Conservation (phyloP, 2,329 filamentous ascomycete species). For the Calonectria hawksworthii region DNA sequence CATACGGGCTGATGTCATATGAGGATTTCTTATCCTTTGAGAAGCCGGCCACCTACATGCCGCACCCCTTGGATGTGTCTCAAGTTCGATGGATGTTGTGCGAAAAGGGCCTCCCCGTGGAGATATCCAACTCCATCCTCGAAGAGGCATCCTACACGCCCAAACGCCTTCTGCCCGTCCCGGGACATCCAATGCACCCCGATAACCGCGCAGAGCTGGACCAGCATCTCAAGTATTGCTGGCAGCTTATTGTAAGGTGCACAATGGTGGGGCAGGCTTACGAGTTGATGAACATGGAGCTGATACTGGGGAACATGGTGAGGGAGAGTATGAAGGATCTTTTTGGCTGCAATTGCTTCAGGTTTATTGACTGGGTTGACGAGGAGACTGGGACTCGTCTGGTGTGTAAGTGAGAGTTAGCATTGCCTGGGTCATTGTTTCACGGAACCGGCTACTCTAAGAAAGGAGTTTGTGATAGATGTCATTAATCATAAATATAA, state of each 20-base stretch:
- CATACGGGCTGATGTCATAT: background rate
- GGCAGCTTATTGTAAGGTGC: constrained; percentile 1
- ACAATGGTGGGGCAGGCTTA: background rate
- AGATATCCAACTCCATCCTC: background rate
- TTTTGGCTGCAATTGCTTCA: constrained; percentile 1
- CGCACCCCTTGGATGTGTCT: background rate
- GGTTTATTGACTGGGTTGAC: background rate
- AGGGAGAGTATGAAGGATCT: background rate
- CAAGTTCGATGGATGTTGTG: background rate
- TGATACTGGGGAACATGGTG: background rate
- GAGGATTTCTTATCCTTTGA: background rate
- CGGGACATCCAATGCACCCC: background rate
- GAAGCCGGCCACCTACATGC: background rate
- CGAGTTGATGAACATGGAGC: background rate
- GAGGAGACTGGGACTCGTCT: background rate
- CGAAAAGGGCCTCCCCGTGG: background rate
- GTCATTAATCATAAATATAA: background rate
- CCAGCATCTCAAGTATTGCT: background rate
- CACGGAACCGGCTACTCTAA: background rate
- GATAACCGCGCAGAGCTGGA: background rate
- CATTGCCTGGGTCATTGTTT: background rate
- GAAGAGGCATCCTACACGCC: background rate
- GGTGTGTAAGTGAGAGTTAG: background rate
- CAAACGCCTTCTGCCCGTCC: background rate
- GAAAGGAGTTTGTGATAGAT: background rate